Percentiles rank a stretch among this genome's conserved stretches.
phyloP scores from a whole-genome alignment of 257 asterid species.

The Capsicum baccatum region DNA sequence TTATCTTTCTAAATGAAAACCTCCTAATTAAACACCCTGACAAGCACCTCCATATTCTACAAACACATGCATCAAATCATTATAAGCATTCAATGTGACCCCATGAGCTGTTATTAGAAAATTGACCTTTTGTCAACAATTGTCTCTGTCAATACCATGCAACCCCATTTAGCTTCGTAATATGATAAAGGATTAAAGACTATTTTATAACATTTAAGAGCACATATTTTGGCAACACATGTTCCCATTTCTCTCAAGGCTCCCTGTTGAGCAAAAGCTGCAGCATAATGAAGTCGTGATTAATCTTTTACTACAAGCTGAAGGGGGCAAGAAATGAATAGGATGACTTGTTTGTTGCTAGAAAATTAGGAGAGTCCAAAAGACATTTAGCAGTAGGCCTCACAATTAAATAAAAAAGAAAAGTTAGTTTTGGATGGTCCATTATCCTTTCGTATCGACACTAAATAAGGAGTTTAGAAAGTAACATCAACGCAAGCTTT shows the following conservation, averaged over 20 bases:
- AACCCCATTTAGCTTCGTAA: slow-evolving; percentile 85
- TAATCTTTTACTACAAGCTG: slow-evolving; percentile 82
- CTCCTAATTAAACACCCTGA: neutral
- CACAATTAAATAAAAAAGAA: slow-evolving; percentile 52
- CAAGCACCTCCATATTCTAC: neutral
- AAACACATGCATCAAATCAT: neutral
- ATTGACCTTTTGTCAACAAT: neutral
- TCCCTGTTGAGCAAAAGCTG: slow-evolving; percentile 80
- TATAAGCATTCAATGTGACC: neutral
- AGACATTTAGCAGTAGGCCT: slow-evolving; percentile 91
- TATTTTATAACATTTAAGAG: slow-evolving; percentile 86
- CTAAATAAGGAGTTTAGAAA: neutral
- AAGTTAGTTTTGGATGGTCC: slow-evolving; percentile 24
- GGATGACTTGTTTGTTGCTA: slow-evolving; percentile 70
- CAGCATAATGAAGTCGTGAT: slow-evolving; percentile 84
- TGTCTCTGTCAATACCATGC: slow-evolving; percentile 64
- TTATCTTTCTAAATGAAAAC: neutral
- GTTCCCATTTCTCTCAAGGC: slow-evolving; percentile 84
- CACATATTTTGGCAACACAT: slow-evolving; percentile 87
- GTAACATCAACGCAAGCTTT: slow-evolving; percentile 21
- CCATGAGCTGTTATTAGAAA: neutral
- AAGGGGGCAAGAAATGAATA: slow-evolving; percentile 84
- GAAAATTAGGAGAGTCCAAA: slow-evolving; percentile 91
- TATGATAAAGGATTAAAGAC: slow-evolving; percentile 66
- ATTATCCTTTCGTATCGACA: neutral